Base-by-base conservation (phyloP, 2,329 filamentous ascomycete species). In the Westerdykella ornata region DNA sequence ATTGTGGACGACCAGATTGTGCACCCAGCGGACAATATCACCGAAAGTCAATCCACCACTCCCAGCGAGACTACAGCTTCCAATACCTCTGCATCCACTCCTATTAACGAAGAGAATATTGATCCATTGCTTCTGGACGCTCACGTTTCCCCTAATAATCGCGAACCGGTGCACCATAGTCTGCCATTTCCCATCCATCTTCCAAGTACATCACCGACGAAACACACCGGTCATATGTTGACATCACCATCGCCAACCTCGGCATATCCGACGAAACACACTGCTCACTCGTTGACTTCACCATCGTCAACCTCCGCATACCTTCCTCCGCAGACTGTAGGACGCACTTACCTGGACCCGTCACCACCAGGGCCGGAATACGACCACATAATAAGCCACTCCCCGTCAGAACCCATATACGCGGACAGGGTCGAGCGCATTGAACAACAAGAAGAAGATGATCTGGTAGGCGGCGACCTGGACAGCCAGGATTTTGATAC, bases 1-100 rank as follows among this genome's bases (percentile, higher is more conserved):
- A 56, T 62, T 40, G 63, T 66, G 29, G 60, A 66, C 44, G 62
- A 63, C 48, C 61, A 64, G 40, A 65, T 63, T 15, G 62, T 66
- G 13, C 57, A 58, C 18, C 63, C 63, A 4, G 57, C 61, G n/a
- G 63, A 66, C 35, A 53, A 49, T n/a, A 49, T 63, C 38, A 38
- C 45, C 5, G 59, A 61, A 20, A 51, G 54, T 9, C 37, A 49
- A 16, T 52, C 60, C 41, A 51, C 46, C 5, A 57, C 55, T 29
- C 59, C 59, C 35, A 56, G 52, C 51, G 60, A 60, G 45, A 59
- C 57, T 22, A n/a, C n/a, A n/a, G 48, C 53, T n/a, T 59, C 59
- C 5, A 59, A 52, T 38, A 58, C 57, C 9, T 60, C 52, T 8
- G 20, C 43, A 26, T 46, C 44, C 4, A 38, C 42, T 14, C 44